These are phyloP conservation scores for Colletotrichum cordylinicola DNA, from an alignment of 2,329 filamentous ascomycete genomes.

Conservation along the genomic window DNA sequence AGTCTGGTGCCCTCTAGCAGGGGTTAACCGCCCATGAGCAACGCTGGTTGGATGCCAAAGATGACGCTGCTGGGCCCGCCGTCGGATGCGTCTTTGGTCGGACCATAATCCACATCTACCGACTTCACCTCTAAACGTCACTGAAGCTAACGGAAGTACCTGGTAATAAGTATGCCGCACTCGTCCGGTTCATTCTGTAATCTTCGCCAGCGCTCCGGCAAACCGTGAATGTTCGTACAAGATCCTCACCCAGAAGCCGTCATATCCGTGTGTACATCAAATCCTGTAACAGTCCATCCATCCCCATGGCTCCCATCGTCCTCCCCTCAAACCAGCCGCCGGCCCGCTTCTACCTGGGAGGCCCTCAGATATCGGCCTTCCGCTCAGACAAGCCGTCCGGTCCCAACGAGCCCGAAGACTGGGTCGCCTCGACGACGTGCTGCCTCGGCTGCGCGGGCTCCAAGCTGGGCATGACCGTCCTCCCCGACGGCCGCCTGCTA, in stretches of 20 bases:
- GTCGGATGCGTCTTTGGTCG: background rate
- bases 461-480: background rate
- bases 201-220: background rate
- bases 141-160: background rate
- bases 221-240: fast-evolving
- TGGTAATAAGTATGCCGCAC: background rate
- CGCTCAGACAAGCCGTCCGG: background rate
- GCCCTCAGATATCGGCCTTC: background rate
- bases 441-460: background rate
- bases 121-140: background rate
- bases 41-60: background rate
- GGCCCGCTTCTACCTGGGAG: background rate
- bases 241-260: background rate
- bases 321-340: background rate
- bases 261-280: background rate
- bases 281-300: background rate
- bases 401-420: background rate
- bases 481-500: background rate
- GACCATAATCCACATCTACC: background rate
- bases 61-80: background rate
- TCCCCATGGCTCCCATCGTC: background rate
- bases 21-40: background rate
- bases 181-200: fast-evolving
- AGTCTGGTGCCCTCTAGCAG: background rate
- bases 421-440: background rate